Evolutionary conservation across 768 basidiomycete genomes (phyloP).

Genomic region (Mycena albidolilacea): DNA sequence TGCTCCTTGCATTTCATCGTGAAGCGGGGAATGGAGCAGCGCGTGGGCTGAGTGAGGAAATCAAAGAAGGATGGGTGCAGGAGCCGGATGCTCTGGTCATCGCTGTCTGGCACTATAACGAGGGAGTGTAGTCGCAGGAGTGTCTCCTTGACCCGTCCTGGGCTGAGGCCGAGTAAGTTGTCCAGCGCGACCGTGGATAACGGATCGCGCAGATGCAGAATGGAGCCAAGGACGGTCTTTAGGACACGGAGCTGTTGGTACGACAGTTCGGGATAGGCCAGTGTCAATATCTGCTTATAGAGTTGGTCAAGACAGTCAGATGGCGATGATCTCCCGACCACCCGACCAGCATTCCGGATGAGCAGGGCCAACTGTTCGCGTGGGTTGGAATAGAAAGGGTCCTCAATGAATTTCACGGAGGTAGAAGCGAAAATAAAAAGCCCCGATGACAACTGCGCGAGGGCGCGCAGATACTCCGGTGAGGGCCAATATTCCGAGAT

Average conservation of each 20-base stretch:
- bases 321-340: neutral
- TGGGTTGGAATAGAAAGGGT: conserved; percentile 15
- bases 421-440: conserved; percentile 45
- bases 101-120: conserved; percentile 29
- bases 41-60: conserved; percentile 31
- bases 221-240: conserved; percentile 21
- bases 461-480: conserved; percentile 5
- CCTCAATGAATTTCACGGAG: conserved; percentile 38
- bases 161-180: conserved; percentile 2
- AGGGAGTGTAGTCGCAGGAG: conserved; percentile 39
- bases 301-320: conserved; percentile 34
- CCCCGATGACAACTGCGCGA: conserved; percentile 29
- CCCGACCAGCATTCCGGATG: neutral
- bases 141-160: conserved; percentile 8
- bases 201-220: conserved; percentile 24
- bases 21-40: conserved; percentile 35
- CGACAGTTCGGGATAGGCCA: conserved; percentile 26
- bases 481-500: conserved; percentile 17
- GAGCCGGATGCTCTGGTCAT: conserved; percentile 26
- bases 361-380: conserved; percentile 15
- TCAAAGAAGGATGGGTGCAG: conserved; percentile 43
- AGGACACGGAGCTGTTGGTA: neutral
- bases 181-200: conserved; percentile 1
- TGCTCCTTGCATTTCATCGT: conserved; percentile 22
- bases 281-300: conserved; percentile 31